A percentile compares a stretch with the other conserved stretches of the same genome.
phyloP scores from a whole-genome alignment of 257 asterid species.

The Solanum piurae region DNA sequence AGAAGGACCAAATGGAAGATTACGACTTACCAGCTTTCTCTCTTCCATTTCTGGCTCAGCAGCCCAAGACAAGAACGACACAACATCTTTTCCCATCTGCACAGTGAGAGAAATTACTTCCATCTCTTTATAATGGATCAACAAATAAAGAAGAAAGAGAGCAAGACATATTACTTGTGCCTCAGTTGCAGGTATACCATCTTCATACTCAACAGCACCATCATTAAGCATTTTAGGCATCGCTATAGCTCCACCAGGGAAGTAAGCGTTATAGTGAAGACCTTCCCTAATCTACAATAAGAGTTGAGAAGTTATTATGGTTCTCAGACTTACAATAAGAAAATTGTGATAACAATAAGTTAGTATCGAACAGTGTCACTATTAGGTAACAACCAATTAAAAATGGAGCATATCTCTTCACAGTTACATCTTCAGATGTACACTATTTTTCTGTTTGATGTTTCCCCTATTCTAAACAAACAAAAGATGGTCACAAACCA shows the following conservation, averaged over 20 bases:
- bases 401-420: neutral
- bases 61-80: conserved; percentile 62
- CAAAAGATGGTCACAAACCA: neutral
- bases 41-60: conserved; percentile 86
- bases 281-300: conserved; percentile 52
- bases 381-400: neutral
- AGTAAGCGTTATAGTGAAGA: conserved; percentile 62
- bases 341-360: neutral
- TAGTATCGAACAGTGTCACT: neutral
- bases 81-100: conserved; percentile 72
- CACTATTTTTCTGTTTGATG: neutral
- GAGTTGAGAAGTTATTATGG: neutral
- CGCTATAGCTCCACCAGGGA: conserved; percentile 76
- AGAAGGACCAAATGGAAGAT: neutral
- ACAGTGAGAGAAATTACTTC: neutral
- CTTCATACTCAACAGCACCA: conserved; percentile 70
- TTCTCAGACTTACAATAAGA: neutral
- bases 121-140: neutral
- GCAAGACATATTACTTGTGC: conserved; percentile 39
- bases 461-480: neutral
- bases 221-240: conserved; percentile 81
- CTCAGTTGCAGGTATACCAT: conserved; percentile 73
- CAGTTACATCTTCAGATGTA: neutral
- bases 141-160: neutral
- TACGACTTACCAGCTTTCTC: conserved; percentile 44